These are phyloP conservation scores for Lyophyllum shimeji DNA, from an alignment of 768 basidiomycete genomes.

Conservation along the genomic window DNA sequence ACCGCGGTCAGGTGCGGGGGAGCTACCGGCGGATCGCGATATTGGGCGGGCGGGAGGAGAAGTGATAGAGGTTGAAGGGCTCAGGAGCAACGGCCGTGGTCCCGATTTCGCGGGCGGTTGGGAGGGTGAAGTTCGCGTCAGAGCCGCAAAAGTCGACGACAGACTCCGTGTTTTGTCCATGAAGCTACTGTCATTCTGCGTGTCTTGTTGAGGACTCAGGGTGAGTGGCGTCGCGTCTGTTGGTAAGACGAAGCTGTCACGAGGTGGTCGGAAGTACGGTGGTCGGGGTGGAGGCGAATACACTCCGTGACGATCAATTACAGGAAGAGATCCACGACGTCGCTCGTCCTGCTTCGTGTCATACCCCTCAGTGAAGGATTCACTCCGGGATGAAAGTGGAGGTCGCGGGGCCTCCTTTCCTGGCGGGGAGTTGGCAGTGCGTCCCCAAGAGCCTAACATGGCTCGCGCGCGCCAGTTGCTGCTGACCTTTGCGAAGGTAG, in stretches of 20 bases:
- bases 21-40: slow-evolving; percentile 35
- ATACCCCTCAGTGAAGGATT: slow-evolving; percentile 8
- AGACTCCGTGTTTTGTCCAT: slow-evolving; percentile 37
- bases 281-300: slow-evolving; percentile 62
- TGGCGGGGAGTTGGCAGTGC: background rate
- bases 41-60: slow-evolving; percentile 24
- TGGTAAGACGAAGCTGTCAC: slow-evolving; percentile 49
- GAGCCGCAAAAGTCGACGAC: slow-evolving; percentile 43
- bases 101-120: slow-evolving; percentile 44
- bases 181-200: slow-evolving; percentile 28
- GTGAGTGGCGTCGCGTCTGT: slow-evolving; percentile 21
- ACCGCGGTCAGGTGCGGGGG: slow-evolving; percentile 29
- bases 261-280: slow-evolving; percentile 53
- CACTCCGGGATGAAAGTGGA: slow-evolving; percentile 3
- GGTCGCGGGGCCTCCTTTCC: slow-evolving; percentile 12
- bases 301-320: slow-evolving; percentile 29
- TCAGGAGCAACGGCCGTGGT: slow-evolving; percentile 68
- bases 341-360: background rate
- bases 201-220: slow-evolving; percentile 29
- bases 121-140: slow-evolving; percentile 35
- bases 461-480: slow-evolving; percentile 76
- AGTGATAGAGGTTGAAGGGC: slow-evolving; percentile 45
- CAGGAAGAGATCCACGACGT: slow-evolving; percentile 43
- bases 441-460: slow-evolving; percentile 43
- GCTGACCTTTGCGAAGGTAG: slow-evolving; percentile 69